Base-by-base conservation (phyloP, 371 early-diverging fungal species). In the Blastocladiella emersonii region DNA sequence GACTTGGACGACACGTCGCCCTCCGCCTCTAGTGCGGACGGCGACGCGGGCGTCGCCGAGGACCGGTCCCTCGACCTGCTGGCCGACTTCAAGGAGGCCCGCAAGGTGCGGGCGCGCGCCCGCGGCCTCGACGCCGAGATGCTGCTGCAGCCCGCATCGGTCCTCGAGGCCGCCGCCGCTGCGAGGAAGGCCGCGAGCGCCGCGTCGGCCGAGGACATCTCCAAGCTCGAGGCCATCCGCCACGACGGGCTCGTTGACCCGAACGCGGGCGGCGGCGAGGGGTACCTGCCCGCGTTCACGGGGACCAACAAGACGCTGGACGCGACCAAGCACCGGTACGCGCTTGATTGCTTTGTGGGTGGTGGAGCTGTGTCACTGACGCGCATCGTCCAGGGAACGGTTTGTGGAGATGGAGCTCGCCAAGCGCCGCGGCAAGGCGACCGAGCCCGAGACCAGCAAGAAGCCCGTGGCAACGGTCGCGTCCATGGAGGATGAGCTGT, bases 251-350 rank as follows among this genome's bases (percentile, higher is more conserved):
- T 81, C 13, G 70, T 82, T 3, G 75, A 79, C 61, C 15, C 39
- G 10, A 32, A 7, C 5, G 30, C 17, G 68, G 62, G 70, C 3
- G 63, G 70, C 49, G 78, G 73, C 63, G 71, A 76, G 35, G 64
- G 76, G 35, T 78, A 79, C 41, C 67, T 83, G 30, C 84, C 87
- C 56, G 76, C 87, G 6, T 92, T 91, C 63, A 88, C 90, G 0
- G 85, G 81, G 39, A 89, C 88, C 66, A 90, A 89, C 27, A 89
- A 91, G 68, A 78, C 77, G 17, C 69, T 92, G 63, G 92, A 91
- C 68, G 89, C 87, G 13, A 86, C 91, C 70, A 90, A 88, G 64
- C 88, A 89, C 67, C 90, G 91, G 86, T 77, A 75, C 66, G 66
- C 51, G n/a, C n/a, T n/a, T n/a, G n/a, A n/a, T n/a, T n/a, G n/a